Conservation (phyloP, 1,284 basidiomycete genomes). For the Pseudozyma hubeiensis region DNA sequence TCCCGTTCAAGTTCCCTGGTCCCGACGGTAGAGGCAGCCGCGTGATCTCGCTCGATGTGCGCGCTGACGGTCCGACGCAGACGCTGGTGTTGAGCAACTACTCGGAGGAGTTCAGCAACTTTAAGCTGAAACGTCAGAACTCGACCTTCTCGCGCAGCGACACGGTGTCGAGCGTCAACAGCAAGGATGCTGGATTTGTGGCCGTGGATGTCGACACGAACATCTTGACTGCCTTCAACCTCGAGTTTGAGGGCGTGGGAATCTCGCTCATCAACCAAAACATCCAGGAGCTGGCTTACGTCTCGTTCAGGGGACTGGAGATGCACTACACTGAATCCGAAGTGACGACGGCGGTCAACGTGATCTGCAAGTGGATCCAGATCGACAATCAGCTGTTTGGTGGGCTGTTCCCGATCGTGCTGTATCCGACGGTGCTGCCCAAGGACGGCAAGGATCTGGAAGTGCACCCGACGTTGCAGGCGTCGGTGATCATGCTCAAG, state of each 20-base stretch:
- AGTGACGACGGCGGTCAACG: slow-evolving; percentile 81
- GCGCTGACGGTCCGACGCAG: slow-evolving; percentile 88
- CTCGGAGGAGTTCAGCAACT: slow-evolving; percentile 85
- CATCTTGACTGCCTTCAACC: slow-evolving; percentile 77
- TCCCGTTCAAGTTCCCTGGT: slow-evolving; percentile 83
- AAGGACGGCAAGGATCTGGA: slow-evolving; percentile 83
- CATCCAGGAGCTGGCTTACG: slow-evolving; percentile 89
- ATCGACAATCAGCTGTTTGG: slow-evolving; percentile 94
- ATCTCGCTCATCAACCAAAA: slow-evolving; percentile 90
- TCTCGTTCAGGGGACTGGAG: slow-evolving; percentile 82
- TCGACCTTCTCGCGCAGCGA: slow-evolving; percentile 76
- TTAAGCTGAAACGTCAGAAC: slow-evolving; percentile 80
- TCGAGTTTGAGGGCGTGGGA: slow-evolving; percentile 91
- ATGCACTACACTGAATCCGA: slow-evolving; percentile 87
- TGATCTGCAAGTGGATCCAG: slow-evolving; percentile 90
- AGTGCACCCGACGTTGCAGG: slow-evolving; percentile 88
- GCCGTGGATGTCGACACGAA: slow-evolving; percentile 80
- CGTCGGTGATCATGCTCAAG: slow-evolving; percentile 87
- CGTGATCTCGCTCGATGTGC: slow-evolving; percentile 89
- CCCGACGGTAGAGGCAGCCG: slow-evolving; percentile 70
- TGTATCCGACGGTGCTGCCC: slow-evolving; percentile 92
- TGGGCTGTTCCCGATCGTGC: slow-evolving; percentile 91
- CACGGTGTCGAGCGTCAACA: slow-evolving; percentile 78
- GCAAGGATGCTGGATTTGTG: slow-evolving; percentile 76
- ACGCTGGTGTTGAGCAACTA: slow-evolving; percentile 89